These are phyloP conservation scores for Coemansia sp. DNA, from an alignment of 192 early-diverging fungal genomes.

Conservation along the genomic window DNA sequence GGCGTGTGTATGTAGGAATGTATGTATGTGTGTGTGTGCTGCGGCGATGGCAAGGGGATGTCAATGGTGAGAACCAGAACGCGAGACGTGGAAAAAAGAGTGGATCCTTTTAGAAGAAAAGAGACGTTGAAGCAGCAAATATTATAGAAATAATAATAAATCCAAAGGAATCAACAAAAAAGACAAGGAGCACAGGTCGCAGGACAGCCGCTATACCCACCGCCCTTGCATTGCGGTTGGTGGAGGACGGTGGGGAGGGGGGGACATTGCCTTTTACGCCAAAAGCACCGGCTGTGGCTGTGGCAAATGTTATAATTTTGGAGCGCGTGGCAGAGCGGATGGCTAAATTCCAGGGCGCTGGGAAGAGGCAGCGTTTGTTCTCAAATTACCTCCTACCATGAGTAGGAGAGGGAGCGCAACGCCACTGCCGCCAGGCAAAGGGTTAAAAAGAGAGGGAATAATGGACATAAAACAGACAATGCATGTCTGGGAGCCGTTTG, in stretches of 20 bases:
- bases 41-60: constrained; percentile 1
- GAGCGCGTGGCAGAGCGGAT: not conserved
- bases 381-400: too few species aligned
- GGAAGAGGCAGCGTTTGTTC: not conserved
- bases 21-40: not conserved
- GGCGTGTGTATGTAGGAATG: not conserved
- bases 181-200: constrained; percentile 3
- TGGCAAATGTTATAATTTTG: not conserved
- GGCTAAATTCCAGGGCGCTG: constrained; percentile 12
- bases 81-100: not conserved
- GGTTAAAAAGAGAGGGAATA: not conserved
- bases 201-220: constrained; percentile 9
- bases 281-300: not conserved
- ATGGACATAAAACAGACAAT: not conserved
- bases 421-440: not conserved
- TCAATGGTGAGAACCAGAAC: not conserved
- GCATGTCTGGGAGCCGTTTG: not conserved
- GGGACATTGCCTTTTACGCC: not conserved
- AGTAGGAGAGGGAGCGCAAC: not conserved
- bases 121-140: not conserved
- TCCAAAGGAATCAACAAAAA: not conserved
- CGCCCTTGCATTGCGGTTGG: not conserved
- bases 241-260: not conserved
- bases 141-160: not conserved
- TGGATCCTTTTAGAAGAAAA: not conserved